Evolutionary conservation across 163 green algal genomes (phyloP).

Genomic region (Scenedesmus sp.): DNA sequence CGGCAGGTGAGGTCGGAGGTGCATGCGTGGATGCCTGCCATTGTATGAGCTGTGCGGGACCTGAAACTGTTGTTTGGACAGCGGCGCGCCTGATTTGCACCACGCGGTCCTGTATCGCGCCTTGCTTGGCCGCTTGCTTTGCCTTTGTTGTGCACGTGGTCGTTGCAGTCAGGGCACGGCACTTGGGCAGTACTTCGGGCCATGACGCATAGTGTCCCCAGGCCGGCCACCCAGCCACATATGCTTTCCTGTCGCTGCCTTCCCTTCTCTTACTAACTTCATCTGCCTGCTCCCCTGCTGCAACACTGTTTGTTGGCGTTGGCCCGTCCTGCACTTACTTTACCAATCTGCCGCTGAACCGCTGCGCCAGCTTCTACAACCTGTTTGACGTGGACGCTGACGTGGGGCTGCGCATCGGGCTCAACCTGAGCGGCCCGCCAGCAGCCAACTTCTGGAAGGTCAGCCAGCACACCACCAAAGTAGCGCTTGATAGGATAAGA

Average conservation of each 20-base stretch:
- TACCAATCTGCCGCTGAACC: neutral
- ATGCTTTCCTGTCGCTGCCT: too few species aligned
- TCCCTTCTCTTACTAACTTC: too few species aligned
- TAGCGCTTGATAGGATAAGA: neutral
- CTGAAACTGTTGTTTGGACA: too few species aligned
- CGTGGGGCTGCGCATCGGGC: constrained; percentile 70
- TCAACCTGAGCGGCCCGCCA: constrained; percentile 66
- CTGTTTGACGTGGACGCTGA: constrained; percentile 77
- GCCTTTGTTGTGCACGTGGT: too few species aligned
- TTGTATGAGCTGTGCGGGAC: constrained; percentile 44
- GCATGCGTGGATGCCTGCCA: neutral
- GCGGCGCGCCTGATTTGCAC: too few species aligned
- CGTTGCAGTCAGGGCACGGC: too few species aligned
- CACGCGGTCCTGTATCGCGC: too few species aligned
- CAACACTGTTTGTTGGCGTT: neutral
- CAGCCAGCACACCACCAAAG: neutral
- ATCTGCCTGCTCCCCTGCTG: neutral
- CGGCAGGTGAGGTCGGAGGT: constrained; percentile 11
- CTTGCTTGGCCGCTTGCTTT: too few species aligned
- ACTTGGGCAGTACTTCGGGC: too few species aligned
- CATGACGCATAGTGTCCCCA: too few species aligned
- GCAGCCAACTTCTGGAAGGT: constrained; percentile 75
- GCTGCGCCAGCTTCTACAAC: constrained; percentile 73
- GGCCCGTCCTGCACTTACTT: neutral
- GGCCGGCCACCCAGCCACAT: too few species aligned